These are phyloP conservation scores for Plantago elongata DNA, from an alignment of 257 asterid genomes.

Conservation along the genomic window DNA sequence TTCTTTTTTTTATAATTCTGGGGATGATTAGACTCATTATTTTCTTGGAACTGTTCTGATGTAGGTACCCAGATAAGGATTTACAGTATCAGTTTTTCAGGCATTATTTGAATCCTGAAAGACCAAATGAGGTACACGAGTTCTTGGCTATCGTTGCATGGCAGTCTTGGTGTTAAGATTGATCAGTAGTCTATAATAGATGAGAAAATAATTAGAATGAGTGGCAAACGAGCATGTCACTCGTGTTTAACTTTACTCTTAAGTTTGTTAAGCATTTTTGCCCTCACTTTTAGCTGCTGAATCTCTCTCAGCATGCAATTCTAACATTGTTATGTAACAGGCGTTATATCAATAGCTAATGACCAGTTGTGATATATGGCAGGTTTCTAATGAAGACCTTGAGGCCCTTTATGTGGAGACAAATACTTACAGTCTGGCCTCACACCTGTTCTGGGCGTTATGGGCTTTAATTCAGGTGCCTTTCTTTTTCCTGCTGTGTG, in stretches of 20 bases:
- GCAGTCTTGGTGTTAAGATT: neutral
- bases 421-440: constrained; percentile 67
- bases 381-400: constrained; percentile 64
- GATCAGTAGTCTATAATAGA: neutral
- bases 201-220: neutral
- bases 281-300: neutral
- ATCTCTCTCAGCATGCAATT: neutral
- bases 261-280: neutral
- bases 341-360: constrained; percentile 10
- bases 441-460: constrained; percentile 88
- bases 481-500: neutral
- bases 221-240: neutral
- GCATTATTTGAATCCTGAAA: constrained; percentile 66
- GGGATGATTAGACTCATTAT: constrained; percentile 7
- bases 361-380: constrained; percentile 15
- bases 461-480: constrained; percentile 97
- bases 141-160: neutral
- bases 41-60: constrained; percentile 22
- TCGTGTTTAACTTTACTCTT: constrained; percentile 1
- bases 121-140: constrained; percentile 55
- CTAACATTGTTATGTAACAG: constrained; percentile 4
- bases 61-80: constrained; percentile 74
- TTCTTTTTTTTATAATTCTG: constrained; percentile 4
- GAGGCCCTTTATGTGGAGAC: constrained; percentile 74
- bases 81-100: constrained; percentile 77